phyloP scores from a whole-genome alignment of 331 rosid species.

The Telfairia occidentalis region DNA sequence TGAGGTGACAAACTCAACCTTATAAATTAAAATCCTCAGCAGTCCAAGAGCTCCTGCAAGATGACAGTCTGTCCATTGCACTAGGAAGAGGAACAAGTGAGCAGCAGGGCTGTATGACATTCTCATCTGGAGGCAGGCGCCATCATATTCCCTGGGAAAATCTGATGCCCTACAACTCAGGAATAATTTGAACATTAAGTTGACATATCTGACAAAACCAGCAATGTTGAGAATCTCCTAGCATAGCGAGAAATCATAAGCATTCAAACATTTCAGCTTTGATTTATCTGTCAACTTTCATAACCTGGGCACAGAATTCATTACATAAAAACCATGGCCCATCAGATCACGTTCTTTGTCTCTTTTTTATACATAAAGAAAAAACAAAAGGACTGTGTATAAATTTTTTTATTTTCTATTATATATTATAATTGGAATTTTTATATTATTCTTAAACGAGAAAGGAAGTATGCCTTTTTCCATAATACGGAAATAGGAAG shows the following conservation, averaged over 20 bases:
- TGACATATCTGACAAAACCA: not conserved
- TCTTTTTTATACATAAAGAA: not conserved
- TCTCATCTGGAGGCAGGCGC: constrained; percentile 98
- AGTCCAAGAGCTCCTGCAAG: constrained; percentile 93
- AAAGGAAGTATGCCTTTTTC: not conserved
- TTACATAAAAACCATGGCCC: not conserved
- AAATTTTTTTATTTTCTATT: no score
- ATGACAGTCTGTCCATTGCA: constrained; percentile 92
- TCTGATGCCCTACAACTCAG: constrained; percentile 68
- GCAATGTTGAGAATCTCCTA: not conserved
- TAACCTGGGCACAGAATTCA: not conserved
- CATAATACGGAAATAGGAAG: not conserved
- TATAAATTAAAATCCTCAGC: constrained; percentile 79
- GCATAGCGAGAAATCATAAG: not conserved
- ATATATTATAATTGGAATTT: no score
- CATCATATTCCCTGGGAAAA: constrained; percentile 79
- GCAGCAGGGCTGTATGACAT: constrained; percentile 97
- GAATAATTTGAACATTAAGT: not conserved
- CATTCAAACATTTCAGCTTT: not conserved
- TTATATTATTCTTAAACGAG: no score
- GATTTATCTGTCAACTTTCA: not conserved
- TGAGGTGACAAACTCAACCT: constrained; percentile 27
- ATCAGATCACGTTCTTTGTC: not conserved
- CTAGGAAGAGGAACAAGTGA: constrained; percentile 76
- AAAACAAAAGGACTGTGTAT: not conserved